Evolutionary conservation across 768 basidiomycete species (phyloP).

Genomic region (Mrakia gelida): DNA sequence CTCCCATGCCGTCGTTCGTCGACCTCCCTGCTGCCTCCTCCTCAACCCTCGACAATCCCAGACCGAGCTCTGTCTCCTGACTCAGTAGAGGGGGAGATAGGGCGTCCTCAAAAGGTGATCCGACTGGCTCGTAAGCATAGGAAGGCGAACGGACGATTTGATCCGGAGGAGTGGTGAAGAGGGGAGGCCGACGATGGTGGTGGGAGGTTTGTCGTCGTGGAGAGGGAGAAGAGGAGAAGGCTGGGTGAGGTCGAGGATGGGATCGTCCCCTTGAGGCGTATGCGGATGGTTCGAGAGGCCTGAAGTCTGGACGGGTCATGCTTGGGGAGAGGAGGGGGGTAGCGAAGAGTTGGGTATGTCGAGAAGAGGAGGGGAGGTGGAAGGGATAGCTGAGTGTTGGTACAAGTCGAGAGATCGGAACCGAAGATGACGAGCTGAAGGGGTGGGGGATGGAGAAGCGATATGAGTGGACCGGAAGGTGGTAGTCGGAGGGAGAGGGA

Average conservation of each 20-base stretch:
- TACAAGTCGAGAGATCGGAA: neutral
- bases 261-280: neutral
- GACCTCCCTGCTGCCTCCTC: neutral
- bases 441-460: neutral
- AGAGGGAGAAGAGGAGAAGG: neutral
- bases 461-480: neutral
- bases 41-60: neutral
- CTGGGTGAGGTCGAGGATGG: neutral
- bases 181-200: neutral
- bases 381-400: neutral
- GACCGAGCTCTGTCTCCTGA: neutral
- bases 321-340: neutral
- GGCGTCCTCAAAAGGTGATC: neutral
- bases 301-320: neutral
- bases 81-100: neutral
- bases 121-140: neutral
- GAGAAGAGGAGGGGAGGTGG: neutral
- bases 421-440: neutral
- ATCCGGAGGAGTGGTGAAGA: neutral
- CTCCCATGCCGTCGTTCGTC: neutral
- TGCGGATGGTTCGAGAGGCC: neutral
- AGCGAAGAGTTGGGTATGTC: neutral
- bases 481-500: neutral
- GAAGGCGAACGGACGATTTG: neutral
- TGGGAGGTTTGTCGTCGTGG: neutral